phyloP scores from a whole-genome alignment of 805 yeast species.

The Monosporozyma servazzii region DNA sequence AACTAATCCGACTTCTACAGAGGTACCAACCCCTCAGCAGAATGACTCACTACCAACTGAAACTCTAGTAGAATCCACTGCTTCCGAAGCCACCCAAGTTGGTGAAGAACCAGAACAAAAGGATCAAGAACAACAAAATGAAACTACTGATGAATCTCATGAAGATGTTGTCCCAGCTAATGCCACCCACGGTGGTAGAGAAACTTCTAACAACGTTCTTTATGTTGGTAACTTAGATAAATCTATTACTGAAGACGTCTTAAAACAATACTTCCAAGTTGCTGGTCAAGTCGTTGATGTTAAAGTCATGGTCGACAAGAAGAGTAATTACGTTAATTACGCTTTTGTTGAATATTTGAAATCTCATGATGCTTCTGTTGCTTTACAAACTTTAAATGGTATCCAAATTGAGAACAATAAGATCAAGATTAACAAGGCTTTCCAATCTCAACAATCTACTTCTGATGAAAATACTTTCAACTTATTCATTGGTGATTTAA shows the following conservation, averaged over 20 bases:
- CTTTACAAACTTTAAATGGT: constrained; percentile 54
- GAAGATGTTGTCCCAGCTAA: constrained; percentile 45
- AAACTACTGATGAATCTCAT: not conserved
- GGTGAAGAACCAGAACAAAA: not conserved
- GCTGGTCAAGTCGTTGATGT: constrained; percentile 55
- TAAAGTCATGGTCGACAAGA: constrained; percentile 69
- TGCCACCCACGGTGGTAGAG: constrained; percentile 75
- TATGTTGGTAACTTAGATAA: constrained; percentile 71
- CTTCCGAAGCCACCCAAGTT: constrained; percentile 2
- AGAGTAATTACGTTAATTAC: constrained; percentile 62
- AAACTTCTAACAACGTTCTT: constrained; percentile 58
- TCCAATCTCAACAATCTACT: constrained; percentile 63
- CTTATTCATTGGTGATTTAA: constrained; percentile 79
- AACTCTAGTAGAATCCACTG: constrained; percentile 6
- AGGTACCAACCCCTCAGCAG: constrained; percentile 4
- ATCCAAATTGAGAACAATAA: constrained; percentile 43
- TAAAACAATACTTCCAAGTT: constrained; percentile 52
- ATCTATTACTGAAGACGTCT: constrained; percentile 51
- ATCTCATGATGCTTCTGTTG: constrained; percentile 50
- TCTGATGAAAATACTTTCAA: constrained; percentile 52
- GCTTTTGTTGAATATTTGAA: constrained; percentile 72
- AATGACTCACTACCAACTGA: constrained; percentile 1
- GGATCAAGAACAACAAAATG: not conserved
- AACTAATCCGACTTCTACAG: not conserved
- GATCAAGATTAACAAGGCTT: constrained; percentile 73